phyloP scores from a whole-genome alignment of 1,139 yeast genomes.

The Yamadazyma oceani region DNA sequence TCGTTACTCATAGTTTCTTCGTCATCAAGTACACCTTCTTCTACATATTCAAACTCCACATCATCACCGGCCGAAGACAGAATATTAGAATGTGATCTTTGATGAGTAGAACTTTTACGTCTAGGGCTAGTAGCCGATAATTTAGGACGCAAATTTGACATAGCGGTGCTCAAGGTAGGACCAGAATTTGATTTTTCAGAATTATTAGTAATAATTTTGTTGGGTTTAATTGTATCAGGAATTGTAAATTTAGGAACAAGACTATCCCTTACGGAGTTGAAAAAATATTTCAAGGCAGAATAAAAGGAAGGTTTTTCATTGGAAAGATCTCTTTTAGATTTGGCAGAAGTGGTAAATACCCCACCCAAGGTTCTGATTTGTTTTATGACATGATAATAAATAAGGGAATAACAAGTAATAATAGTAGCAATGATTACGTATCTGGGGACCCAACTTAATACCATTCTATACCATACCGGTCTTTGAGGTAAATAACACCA shows the following conservation, averaged over 20 bases:
- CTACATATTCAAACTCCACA: conserved; percentile 1
- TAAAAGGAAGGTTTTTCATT: conserved; percentile 35
- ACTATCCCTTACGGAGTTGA: conserved; percentile 22
- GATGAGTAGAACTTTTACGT: conserved; percentile 4
- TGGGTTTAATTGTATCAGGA: conserved; percentile 20
- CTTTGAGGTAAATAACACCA: conserved; percentile 80
- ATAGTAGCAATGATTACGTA: conserved; percentile 65
- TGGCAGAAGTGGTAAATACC: conserved; percentile 33
- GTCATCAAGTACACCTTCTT: conserved; percentile 13
- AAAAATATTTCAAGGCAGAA: conserved; percentile 34
- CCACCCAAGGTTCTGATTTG: conserved; percentile 58
- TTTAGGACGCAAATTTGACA: conserved; percentile 4
- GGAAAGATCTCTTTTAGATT: conserved; percentile 17
- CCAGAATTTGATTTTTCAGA: background rate
- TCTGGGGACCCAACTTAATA: conserved; percentile 81
- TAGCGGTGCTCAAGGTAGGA: background rate
- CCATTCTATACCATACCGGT: conserved; percentile 76
- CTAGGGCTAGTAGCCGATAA: conserved; percentile 1
- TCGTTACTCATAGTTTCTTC: conserved; percentile 8
- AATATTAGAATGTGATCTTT: conserved; percentile 8
- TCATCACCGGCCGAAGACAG: conserved; percentile 1
- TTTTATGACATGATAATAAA: conserved; percentile 70
- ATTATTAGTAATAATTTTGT: background rate
- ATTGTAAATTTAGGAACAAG: conserved; percentile 31
- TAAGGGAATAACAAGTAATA: conserved; percentile 62